Evolutionary conservation across 148 eudicot genomes (phyloP), one percentile per base, ranked within the genome.

Genomic region (Drosera capensis): DNA sequence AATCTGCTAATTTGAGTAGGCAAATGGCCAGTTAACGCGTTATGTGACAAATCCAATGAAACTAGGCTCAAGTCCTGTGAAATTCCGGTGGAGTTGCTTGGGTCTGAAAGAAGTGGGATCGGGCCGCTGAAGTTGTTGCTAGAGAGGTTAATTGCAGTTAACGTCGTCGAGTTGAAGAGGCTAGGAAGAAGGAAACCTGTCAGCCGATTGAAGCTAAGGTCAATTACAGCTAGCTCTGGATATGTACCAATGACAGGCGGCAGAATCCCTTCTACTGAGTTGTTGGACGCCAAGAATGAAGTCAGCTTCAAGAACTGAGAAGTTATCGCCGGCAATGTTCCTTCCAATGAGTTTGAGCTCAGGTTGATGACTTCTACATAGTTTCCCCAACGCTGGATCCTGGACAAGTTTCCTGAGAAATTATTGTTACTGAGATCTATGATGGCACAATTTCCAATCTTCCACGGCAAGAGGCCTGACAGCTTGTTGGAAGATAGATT

Each of bases 401-500:
- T 64, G 14, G 84, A 73, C 12, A 81, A 16, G 39, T 81, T 67
- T 17, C 92, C 92, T 1, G 67, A 51, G 54, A 77, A 49, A 36
- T 66, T 58, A 49, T 81, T 81, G 21, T 69, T 77, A 45, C 84
- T 74, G 44, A 81, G 56, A 62, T 81, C 92, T 25, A 81, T 49
- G 16, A 58, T 30, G 25, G 73, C 65, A 57, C 84, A 77, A 46
- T 69, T 70, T 14, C 78, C 78, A 19, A 67, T 55, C 42, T 51
- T 57, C 39, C 43, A 31, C 46, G 92, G 92, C 54, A 77, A 66
- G 24, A 71, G 49, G 20, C 84, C 92, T 19, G 92, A 77, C 31
- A 81, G 67, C 51, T 53, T 73, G 62, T 81, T 81, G n/a, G 73
- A 77, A 8, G 92, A 81, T 34, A 81, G 47, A 43, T 81, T 81